Conservation (phyloP, 495 filamentous ascomycete species). For the Daldinia childiae region DNA sequence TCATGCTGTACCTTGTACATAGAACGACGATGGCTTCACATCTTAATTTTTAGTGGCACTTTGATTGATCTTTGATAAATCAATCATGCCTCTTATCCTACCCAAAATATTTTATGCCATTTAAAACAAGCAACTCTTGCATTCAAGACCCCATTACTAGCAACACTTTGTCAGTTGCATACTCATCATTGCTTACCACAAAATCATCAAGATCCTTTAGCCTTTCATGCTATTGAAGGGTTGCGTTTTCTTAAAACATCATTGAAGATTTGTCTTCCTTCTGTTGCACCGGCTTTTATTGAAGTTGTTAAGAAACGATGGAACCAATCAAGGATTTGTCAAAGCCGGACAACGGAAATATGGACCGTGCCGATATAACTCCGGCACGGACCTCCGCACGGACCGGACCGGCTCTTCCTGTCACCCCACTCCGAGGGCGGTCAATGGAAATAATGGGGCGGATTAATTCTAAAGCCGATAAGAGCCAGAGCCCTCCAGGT, state of each 20-base stretch:
- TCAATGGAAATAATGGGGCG: not conserved
- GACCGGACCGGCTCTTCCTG: not conserved
- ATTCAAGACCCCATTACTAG: not conserved
- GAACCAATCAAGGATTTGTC: not conserved
- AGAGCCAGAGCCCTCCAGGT: not conserved
- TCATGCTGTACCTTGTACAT: not conserved
- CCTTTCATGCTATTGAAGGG: not conserved
- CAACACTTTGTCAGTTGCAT: not conserved
- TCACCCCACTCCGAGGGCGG: not conserved
- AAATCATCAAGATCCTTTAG: not conserved
- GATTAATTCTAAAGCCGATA: not conserved
- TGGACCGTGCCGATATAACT: not conserved
- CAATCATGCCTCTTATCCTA: not conserved
- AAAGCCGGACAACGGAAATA: not conserved
- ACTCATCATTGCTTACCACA: not conserved
- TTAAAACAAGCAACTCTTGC: not conserved
- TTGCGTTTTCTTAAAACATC: not conserved
- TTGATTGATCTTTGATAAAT: not conserved
- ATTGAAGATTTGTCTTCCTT: not conserved
- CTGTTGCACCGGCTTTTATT: not conserved
- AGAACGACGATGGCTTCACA: slow-evolving; percentile 23
- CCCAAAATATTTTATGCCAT: not conserved
- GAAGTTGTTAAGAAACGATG: not conserved
- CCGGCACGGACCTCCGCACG: not conserved
- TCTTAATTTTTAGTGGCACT: not conserved